Base-by-base conservation (phyloP, 2,329 filamentous ascomycete species). In the Fusarium keratoplasticum region DNA sequence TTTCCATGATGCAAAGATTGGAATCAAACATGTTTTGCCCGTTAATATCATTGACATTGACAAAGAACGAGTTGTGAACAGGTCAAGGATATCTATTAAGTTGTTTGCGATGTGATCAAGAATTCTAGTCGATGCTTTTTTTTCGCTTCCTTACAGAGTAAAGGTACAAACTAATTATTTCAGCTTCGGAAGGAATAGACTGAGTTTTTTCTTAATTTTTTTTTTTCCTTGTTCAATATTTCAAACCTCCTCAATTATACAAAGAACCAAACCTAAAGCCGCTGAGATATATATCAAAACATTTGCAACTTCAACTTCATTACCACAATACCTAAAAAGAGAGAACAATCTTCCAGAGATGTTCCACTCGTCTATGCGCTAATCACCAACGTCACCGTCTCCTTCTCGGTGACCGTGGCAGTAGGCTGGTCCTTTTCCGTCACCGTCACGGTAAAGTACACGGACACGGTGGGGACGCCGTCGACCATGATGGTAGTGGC, bases 371-470 rank as follows among this genome's bases (percentile, higher is more conserved):
- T 52, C 27, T 29, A 64, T 18, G 76, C 77, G 61, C 77, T 79
- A 33, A 79, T 70, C 13, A 82, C 78, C 20, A 82, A 69, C 6
- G 81, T 84, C 10, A 81, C 78, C 8, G 80, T 83, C 74, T 80
- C 74, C 44, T 67, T 80, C 64, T 81, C 75, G n/a, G 82, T 83
- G n/a, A 81, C 78, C 3, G 81, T 84, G 7, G 80, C 78, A 13
- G 80, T 83, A 70, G 78, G 67, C 38, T 72, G 73, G 54, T 74
- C 67, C 61, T 74, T 80, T 55, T 81, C 75, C 22, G 82, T 83
- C 29, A 81, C 78, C 6, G 83, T 84, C 3, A 84, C 80, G 6
- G 83, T 84, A 31, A 83, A 75, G 67, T 76, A 81, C 13, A 83
- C 73, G 1, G 82, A 83, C 36, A 83, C 80, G 11, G 82, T 83